Evolutionary conservation across 805 yeast genomes (phyloP).

Genomic region (Kodamaea sagamina): DNA sequence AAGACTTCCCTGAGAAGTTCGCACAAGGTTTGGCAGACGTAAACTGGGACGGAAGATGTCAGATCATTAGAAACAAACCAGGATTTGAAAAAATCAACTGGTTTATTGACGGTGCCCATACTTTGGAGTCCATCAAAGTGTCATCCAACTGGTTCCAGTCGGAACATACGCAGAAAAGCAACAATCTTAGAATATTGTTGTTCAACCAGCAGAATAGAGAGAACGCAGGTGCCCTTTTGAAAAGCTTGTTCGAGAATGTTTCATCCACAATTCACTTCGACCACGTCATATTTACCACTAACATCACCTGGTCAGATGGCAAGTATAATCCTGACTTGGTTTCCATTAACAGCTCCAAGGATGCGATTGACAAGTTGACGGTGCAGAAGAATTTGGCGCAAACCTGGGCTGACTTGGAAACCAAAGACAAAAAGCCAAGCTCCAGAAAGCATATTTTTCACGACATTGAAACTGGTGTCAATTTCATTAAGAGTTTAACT

Average conservation of each 20-base stretch:
- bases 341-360: conserved; percentile 80
- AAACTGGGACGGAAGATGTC: conserved; percentile 96
- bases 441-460: conserved; percentile 56
- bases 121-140: conserved; percentile 81
- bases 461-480: conserved; percentile 75
- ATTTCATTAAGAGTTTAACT: conserved; percentile 50
- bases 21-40: conserved; percentile 63
- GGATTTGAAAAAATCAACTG: conserved; percentile 55
- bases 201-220: conserved; percentile 97
- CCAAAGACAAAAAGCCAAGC: conserved; percentile 14
- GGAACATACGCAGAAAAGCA: conserved; percentile 23
- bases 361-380: conserved; percentile 72
- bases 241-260: conserved; percentile 48
- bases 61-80: conserved; percentile 53
- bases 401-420: conserved; percentile 62
- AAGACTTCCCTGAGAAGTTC: conserved; percentile 50
- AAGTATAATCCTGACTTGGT: conserved; percentile 77
- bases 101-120: conserved; percentile 96
- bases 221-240: conserved; percentile 61
- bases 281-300: conserved; percentile 83
- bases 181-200: conserved; percentile 53
- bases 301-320: conserved; percentile 88
- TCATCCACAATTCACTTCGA: conserved; percentile 52
- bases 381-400: conserved; percentile 78
- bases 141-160: conserved; percentile 75